Evolutionary conservation across 805 yeast species (phyloP), one percentile per base, ranked within the genome.

Genomic region (Candida xiaguanensis): DNA sequence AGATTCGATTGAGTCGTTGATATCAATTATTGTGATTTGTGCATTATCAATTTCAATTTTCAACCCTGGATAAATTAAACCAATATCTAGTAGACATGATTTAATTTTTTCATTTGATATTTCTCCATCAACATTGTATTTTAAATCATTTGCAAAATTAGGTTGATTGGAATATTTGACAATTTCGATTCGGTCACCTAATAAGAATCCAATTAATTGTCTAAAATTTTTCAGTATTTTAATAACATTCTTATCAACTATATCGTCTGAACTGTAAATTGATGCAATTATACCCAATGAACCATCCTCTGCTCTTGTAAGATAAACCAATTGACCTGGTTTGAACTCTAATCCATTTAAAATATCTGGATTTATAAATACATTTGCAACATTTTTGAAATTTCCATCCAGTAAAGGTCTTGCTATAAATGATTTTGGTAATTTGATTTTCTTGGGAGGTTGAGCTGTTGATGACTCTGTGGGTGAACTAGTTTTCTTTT

Each of bases 11-110:
- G 66, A 39, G n/a, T 46, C 44, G 36, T 54, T 44, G 16, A 63
- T 35, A 56, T 66, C 62, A 11, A 53, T 41, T 6, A 60, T 65
- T 9, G 50, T 48, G 12, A 64, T 49, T 29, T 48, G 56, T 1
- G 48, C 27, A 14, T 14, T 38, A 4, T 18, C n/a, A 3, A 33
- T 20, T 5, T 22, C 14, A 17, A 43, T n/a, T 56, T 32, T 46
- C 62, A 74, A 61, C 6, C 83, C 83, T 1, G 88, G 82, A 52
- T 75, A 75, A 1, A 84, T 45, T 7, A 85, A 52, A 0, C 90
- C 89, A 22, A 74, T 62, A 18, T 80, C 82, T 34, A 67, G 61
- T 8, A 82, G 46, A 1, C 67, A 44, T 28, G 72, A 70, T 36
- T 64, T 73, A 18, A 58, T 31, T 14, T 53, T 54, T 16, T 52